Conservation (phyloP, 139 green algal species). For the Chlorella sp. region DNA sequence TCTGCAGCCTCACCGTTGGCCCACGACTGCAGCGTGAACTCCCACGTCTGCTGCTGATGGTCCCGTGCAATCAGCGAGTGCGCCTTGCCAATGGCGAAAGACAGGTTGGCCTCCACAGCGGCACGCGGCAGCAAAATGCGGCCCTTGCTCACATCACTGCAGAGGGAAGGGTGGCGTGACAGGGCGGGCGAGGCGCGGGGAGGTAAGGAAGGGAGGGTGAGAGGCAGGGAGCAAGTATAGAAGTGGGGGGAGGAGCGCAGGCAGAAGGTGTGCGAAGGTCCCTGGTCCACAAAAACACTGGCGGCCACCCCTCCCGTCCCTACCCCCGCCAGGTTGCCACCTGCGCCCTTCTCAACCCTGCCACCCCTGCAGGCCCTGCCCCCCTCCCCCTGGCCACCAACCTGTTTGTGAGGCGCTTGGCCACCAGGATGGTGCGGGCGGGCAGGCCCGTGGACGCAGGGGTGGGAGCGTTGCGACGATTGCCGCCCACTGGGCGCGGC, state of each 20-base stretch:
- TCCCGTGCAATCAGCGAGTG: constrained; percentile 55
- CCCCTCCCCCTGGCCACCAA: neutral
- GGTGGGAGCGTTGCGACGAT: constrained; percentile 25
- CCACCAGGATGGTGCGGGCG: constrained; percentile 69
- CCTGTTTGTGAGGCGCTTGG: constrained; percentile 78
- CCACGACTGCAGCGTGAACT: constrained; percentile 76
- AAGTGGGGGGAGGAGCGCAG: neutral
- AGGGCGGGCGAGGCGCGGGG: neutral
- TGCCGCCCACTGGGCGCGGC: neutral
- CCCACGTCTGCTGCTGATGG: constrained; percentile 45
- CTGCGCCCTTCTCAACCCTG: too few relatives aligned
- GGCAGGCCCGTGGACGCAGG: constrained; percentile 48
- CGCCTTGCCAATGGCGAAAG: constrained; percentile 52
- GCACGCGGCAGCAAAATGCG: constrained; percentile 62
- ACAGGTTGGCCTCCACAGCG: constrained; percentile 63
- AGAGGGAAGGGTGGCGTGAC: neutral
- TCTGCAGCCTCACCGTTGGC: constrained; percentile 60
- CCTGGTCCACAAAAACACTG: too few relatives aligned
- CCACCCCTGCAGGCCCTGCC: neutral
- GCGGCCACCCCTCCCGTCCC: too few relatives aligned
- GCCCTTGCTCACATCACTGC: constrained; percentile 65
- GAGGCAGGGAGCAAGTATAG: neutral
- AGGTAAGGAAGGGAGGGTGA: neutral
- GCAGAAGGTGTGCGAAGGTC: neutral
- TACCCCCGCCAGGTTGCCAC: neutral